phyloP scores from a whole-genome alignment of 345 rosid genomes.

The Citrus sinensis region DNA sequence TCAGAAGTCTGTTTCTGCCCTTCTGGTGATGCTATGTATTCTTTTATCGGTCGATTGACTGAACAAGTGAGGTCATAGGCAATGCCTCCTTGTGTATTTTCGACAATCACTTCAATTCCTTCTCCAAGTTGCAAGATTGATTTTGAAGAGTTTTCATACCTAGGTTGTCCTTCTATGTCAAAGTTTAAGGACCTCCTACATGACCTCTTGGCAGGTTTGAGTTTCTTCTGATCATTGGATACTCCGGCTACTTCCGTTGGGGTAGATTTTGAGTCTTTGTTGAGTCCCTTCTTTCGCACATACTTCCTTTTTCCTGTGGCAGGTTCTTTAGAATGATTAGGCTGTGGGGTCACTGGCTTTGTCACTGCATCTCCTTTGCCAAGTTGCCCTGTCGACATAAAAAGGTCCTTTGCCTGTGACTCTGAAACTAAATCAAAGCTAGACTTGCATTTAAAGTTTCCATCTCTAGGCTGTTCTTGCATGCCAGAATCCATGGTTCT shows the following conservation, averaged over 20 bases:
- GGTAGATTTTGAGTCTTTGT: constrained; percentile 21
- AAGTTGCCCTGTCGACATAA: constrained; percentile 15
- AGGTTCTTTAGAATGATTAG: constrained; percentile 28
- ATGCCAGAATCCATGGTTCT: constrained; percentile 47
- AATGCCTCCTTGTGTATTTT: constrained; percentile 26
- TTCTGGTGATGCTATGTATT: constrained; percentile 19
- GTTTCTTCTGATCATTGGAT: constrained; percentile 24
- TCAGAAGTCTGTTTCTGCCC: constrained; percentile 6
- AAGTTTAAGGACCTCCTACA: constrained; percentile 63
- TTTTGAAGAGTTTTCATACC: constrained; percentile 13
- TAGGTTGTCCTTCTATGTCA: constrained; percentile 26
- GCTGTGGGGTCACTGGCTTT: constrained; percentile 32
- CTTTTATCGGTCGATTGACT: constrained; percentile 23
- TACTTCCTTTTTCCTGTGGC: constrained; percentile 54
- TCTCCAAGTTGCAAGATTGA: constrained; percentile 12
- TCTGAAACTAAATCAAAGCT: constrained; percentile 16
- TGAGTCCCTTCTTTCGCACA: constrained; percentile 33
- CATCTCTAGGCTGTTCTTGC: constrained; percentile 18
- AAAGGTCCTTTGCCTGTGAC: constrained; percentile 16
- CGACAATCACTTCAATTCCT: constrained; percentile 20
- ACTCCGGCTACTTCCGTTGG: constrained; percentile 32
- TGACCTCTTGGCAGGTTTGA: constrained; percentile 31
- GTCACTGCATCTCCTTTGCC: constrained; percentile 27
- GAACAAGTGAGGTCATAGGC: constrained; percentile 19
- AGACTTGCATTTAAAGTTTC: constrained; percentile 13